These are phyloP conservation scores for Ramaria rubella DNA, from an alignment of 768 basidiomycete genomes.

Conservation along the genomic window DNA sequence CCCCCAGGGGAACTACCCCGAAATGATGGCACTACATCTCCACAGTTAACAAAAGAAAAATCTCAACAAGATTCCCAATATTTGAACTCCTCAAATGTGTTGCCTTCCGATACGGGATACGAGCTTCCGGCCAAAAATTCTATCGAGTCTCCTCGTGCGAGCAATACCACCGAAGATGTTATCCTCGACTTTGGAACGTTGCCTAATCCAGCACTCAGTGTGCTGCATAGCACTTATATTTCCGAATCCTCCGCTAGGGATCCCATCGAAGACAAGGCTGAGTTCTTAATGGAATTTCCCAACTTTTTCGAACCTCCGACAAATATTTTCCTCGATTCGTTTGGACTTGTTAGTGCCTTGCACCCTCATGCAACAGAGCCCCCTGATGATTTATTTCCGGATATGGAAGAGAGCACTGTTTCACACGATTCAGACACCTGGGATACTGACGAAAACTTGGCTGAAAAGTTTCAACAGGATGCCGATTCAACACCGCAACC, in stretches of 20 bases:
- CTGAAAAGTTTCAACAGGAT: background rate
- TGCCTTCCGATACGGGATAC: too few relatives aligned
- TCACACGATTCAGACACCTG: background rate
- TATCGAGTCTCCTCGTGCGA: too few relatives aligned
- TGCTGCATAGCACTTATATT: background rate
- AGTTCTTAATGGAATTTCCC: background rate
- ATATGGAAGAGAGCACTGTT: background rate
- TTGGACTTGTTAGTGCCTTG: background rate
- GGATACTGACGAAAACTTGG: background rate
- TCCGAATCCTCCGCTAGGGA: background rate
- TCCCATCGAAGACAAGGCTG: background rate
- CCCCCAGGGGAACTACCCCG: too few relatives aligned
- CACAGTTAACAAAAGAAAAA: too few relatives aligned
- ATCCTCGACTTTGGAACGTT: background rate
- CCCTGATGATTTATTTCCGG: background rate
- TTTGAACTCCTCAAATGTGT: too few relatives aligned
- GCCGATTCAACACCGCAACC: background rate
- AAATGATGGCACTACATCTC: too few relatives aligned
- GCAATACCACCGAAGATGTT: too few relatives aligned
- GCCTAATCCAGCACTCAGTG: background rate
- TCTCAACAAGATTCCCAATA: too few relatives aligned
- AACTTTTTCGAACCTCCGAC: background rate
- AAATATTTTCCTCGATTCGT: background rate
- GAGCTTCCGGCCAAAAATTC: too few relatives aligned
- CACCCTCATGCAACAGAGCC: background rate